Evolutionary conservation across 352 stramenopile species (phyloP).

Genomic region (Phytophthora melonis): DNA sequence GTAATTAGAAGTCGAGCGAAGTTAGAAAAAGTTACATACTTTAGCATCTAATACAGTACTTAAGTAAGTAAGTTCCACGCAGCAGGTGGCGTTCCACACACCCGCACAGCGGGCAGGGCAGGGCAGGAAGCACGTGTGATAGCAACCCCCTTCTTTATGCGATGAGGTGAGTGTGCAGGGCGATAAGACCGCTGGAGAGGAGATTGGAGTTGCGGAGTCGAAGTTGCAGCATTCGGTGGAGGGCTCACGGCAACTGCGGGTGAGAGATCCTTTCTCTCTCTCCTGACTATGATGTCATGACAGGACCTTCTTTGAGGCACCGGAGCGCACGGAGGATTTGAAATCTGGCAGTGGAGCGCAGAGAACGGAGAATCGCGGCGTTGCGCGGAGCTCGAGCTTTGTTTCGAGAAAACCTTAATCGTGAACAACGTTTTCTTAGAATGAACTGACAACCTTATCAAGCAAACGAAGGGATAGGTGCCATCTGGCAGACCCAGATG

Average conservation of each 20-base stretch:
- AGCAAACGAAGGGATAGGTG: no score
- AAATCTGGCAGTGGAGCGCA: constrained; percentile 6
- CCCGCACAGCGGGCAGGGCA: not conserved
- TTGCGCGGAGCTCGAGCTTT: not conserved
- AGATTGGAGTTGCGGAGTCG: constrained; percentile 11
- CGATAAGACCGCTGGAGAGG: constrained; percentile 9
- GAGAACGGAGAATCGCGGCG: constrained; percentile 3
- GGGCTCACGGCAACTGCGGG: not conserved
- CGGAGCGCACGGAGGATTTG: constrained; percentile 24
- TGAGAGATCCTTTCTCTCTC: not conserved
- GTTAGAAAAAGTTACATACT: not conserved
- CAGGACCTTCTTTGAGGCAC: not conserved
- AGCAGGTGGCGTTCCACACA: constrained; percentile 1
- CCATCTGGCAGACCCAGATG: no score
- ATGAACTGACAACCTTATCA: no score
- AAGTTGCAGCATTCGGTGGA: not conserved
- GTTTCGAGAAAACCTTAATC: no score
- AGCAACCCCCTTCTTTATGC: constrained; percentile 4
- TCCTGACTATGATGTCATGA: constrained; percentile 14
- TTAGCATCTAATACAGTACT: no score
- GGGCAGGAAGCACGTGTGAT: not conserved
- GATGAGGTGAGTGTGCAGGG: not conserved
- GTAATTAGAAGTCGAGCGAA: not conserved
- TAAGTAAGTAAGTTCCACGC: not conserved
- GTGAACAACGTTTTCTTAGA: no score